Evolutionary conservation across 306 rosid species (phyloP), one percentile per base, ranked within the genome.

Genomic region (Citrullus colocynthis): DNA sequence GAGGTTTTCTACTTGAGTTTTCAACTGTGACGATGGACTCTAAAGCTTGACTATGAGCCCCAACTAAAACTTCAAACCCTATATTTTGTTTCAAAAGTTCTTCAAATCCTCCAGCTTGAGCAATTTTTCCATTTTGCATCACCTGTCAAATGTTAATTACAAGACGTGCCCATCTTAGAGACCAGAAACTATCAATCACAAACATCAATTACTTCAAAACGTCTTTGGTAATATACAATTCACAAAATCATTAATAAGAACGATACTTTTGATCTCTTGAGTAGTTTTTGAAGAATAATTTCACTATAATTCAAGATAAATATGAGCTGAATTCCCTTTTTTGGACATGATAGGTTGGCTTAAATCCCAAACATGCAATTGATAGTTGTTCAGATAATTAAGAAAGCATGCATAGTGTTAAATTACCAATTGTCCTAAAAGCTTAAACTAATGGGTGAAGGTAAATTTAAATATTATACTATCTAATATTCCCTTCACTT

Each of bases 21-120:
- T 89, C 92, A 76, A 85, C 90, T 55, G 76, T 79, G 34, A 90
- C 80, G 85, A 95, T 86, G 32, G 96, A 90, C 57, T 90, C 93
- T 52, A 95, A 83, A 73, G 98, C 98, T 84, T 88, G 85, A 82
- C 91, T 88, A 84, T 95, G 98, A 61, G 98, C 98, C 37, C 98
- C 97, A 44, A 95, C 98, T 82, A 95, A 82, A 80, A 84, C 62
- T 69, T 95, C 97, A 86, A 95, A 95, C 74, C 97, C 97, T 83
- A 88, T 89, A 24, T 90, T 89, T 85, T 95, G 92, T 86, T 86
- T 79, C 78, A 95, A 63, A 73, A 95, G 96, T 72, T 95, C 90
- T 79, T 90, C 89, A 49, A 92, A 95, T 57, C 82, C 86, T 81
- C 98, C 98, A 12, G 91, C 90, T 85, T 95, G 98, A 82, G 90